Conservation (phyloP, 2,329 filamentous ascomycete species). For the Microdochium trichocladiopsis region DNA sequence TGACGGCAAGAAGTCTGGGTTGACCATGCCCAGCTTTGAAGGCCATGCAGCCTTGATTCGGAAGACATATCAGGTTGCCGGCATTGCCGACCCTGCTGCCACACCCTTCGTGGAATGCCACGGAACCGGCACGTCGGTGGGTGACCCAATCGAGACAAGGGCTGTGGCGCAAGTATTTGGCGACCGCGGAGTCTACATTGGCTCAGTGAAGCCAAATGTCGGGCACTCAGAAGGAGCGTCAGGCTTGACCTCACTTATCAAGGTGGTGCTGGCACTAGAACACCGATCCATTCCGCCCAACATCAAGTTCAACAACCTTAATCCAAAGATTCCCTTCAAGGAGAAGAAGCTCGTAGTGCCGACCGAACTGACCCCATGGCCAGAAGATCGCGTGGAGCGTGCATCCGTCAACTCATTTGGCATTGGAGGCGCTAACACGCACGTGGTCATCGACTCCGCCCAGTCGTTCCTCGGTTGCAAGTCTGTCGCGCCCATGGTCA, state of each 20-base stretch:
- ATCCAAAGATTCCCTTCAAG: conserved; percentile 7
- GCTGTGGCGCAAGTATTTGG: conserved; percentile 1
- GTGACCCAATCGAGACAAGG: conserved; percentile 1
- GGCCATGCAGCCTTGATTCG: conserved; percentile 1
- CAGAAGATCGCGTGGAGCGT: neutral
- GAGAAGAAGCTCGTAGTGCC: conserved; percentile 3
- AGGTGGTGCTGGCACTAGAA: conserved; percentile 1
- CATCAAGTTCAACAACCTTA: conserved; percentile 4
- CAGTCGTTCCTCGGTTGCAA: neutral
- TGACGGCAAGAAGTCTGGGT: neutral
- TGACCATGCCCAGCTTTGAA: neutral
- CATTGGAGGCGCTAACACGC: conserved; percentile 4
- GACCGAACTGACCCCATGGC: conserved; percentile 3
- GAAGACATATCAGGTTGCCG: neutral
- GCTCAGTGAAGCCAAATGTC: conserved; percentile 2
- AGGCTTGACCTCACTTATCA: conserved; percentile 1
- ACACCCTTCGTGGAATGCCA: conserved; percentile 2
- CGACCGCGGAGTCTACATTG: neutral
- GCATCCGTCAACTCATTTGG: conserved; percentile 2
- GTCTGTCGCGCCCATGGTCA: neutral
- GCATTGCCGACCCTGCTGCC: neutral
- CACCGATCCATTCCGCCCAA: conserved; percentile 1
- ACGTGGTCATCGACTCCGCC: neutral
- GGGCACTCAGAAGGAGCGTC: conserved; percentile 2
- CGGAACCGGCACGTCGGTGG: conserved; percentile 1